Conservation (phyloP, 371 early-diverging fungal species). For the Cokeromyces recurvatus region DNA sequence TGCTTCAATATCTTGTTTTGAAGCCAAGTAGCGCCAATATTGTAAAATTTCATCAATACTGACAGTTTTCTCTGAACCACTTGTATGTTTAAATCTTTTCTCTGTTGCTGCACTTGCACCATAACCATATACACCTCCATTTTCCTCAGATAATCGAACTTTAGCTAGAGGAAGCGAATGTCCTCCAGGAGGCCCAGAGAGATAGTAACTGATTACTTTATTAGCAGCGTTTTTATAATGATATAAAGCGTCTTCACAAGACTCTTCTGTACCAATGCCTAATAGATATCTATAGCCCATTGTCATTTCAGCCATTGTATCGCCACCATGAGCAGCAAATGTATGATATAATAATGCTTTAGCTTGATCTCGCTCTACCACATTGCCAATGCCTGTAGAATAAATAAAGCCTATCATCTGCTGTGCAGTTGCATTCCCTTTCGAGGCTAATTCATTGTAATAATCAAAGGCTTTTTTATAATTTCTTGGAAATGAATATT, state of each 20-base stretch:
- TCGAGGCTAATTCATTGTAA: constrained; percentile 53
- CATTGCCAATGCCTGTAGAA: constrained; percentile 82
- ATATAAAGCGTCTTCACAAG: constrained; percentile 70
- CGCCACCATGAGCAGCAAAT: constrained; percentile 77
- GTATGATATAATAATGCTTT: constrained; percentile 77
- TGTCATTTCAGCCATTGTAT: constrained; percentile 76
- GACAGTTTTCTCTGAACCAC: constrained; percentile 25
- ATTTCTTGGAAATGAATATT: constrained; percentile 55
- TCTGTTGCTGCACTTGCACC: constrained; percentile 55
- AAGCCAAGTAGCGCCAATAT: constrained; percentile 73
- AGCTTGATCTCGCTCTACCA: constrained; percentile 58
- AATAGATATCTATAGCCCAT: constrained; percentile 78
- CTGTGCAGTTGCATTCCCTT: constrained; percentile 84
- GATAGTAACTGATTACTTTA: constrained; percentile 65
- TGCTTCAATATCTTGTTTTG: constrained; percentile 46
- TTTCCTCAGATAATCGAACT: constrained; percentile 69
- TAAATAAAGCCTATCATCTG: constrained; percentile 86
- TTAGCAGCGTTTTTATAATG: constrained; percentile 82
- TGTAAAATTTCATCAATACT: constrained; percentile 77
- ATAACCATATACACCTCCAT: constrained; percentile 81
- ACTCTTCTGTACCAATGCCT: constrained; percentile 80
- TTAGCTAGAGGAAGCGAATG: constrained; percentile 63
- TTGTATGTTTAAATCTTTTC: constrained; percentile 9
- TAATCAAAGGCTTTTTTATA: constrained; percentile 54
- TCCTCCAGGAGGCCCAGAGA: constrained; percentile 83